A percentile compares a stretch with the other conserved stretches of the same genome.
These are phyloP conservation scores for Gillenia trifoliata DNA, from an alignment of 306 rosid genomes.

Conservation along the genomic window DNA sequence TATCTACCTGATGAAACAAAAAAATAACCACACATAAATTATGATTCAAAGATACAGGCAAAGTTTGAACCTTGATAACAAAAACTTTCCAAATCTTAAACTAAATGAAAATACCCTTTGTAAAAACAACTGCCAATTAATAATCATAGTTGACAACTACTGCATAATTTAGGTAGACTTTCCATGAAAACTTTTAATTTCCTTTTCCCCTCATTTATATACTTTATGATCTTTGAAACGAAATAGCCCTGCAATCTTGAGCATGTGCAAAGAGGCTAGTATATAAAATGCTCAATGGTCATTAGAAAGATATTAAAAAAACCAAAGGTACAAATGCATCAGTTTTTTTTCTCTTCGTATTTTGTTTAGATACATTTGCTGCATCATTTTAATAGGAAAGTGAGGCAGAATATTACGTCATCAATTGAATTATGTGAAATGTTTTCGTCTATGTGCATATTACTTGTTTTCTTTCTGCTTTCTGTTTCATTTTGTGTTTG, in stretches of 20 bases:
- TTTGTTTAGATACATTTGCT: neutral
- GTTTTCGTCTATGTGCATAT: neutral
- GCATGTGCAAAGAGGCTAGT: neutral
- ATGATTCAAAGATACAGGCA: neutral
- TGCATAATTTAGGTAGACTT: neutral
- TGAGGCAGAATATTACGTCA: neutral
- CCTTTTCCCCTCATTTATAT: neutral
- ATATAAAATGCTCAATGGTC: neutral
- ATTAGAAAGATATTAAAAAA: too few relatives aligned
- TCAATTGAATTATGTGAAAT: neutral
- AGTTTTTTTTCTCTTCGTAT: neutral
- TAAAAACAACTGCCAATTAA: too few relatives aligned
- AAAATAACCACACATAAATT: neutral
- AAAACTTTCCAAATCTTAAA: neutral
- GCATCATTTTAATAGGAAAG: neutral
- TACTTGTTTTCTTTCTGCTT: too few relatives aligned
- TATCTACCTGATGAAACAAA: neutral
- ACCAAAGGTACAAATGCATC: too few relatives aligned
- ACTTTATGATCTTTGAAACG: neutral
- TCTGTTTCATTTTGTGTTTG: neutral
- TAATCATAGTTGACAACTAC: neutral
- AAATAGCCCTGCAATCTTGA: neutral
- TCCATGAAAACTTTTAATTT: neutral
- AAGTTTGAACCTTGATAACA: neutral
- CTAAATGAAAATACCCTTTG: too few relatives aligned